Evolutionary conservation across 2,329 filamentous ascomycete species (phyloP).

Genomic region (Arthrinium phaeospermum): DNA sequence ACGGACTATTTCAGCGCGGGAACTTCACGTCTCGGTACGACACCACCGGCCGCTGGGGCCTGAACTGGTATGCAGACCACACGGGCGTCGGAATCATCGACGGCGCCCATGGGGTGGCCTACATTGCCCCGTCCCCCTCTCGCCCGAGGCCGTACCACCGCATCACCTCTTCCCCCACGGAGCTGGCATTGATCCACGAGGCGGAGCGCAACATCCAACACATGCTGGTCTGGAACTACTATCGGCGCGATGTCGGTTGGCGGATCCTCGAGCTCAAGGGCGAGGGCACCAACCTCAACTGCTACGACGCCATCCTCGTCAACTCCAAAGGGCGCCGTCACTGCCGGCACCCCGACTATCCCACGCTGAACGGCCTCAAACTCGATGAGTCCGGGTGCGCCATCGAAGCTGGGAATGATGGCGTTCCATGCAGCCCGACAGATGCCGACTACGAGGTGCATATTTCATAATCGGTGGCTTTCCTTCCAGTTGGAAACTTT

Average conservation of each 20-base stretch:
- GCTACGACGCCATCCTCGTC: slow-evolving; percentile 33
- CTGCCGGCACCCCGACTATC: slow-evolving; percentile 27
- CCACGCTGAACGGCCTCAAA: slow-evolving; percentile 22
- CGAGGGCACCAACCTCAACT: slow-evolving; percentile 29
- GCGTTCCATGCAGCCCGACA: slow-evolving; percentile 19
- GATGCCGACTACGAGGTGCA: slow-evolving; percentile 22
- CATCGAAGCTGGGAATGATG: slow-evolving; percentile 22
- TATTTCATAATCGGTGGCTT: too few relatives aligned
- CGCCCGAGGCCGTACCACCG: slow-evolving; percentile 27
- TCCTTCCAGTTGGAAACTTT: not conserved
- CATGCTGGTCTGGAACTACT: slow-evolving; percentile 28
- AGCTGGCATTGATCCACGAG: slow-evolving; percentile 26
- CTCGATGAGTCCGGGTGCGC: slow-evolving; percentile 26
- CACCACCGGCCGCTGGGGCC: slow-evolving; percentile 26
- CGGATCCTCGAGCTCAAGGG: slow-evolving; percentile 27
- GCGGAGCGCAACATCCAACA: slow-evolving; percentile 27
- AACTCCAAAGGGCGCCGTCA: slow-evolving; percentile 35
- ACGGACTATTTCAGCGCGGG: slow-evolving; percentile 24
- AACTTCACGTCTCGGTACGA: slow-evolving; percentile 27
- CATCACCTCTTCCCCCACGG: slow-evolving; percentile 22
- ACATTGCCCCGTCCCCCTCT: slow-evolving; percentile 26
- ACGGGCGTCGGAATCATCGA: slow-evolving; percentile 22
- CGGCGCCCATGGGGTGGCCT: slow-evolving; percentile 28
- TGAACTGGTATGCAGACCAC: slow-evolving; percentile 29
- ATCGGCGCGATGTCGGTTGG: slow-evolving; percentile 28